A percentile compares a stretch with the other conserved stretches of the same genome.
phyloP scores from a whole-genome alignment of 768 basidiomycete species.

The Myochromella boudieri region DNA sequence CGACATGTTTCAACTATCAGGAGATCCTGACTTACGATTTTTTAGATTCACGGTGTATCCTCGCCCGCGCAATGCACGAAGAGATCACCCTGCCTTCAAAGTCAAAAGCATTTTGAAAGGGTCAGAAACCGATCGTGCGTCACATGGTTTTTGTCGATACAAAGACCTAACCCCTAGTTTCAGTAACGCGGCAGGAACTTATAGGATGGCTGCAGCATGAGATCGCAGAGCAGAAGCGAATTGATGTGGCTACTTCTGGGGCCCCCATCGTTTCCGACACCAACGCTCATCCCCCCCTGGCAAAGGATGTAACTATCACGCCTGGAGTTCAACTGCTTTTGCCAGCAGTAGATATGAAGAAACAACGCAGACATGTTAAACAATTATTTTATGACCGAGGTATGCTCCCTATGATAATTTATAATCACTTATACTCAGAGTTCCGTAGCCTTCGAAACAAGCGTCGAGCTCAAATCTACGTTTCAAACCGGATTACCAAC shows the following conservation, averaged over 20 bases:
- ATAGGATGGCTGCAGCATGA: slow-evolving; percentile 75
- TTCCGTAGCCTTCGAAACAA: slow-evolving; percentile 71
- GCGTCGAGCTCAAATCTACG: slow-evolving; percentile 54
- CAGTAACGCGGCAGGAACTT: slow-evolving; percentile 62
- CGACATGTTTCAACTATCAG: neutral
- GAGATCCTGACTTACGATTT: neutral
- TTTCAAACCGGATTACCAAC: slow-evolving; percentile 62
- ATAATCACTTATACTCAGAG: slow-evolving; percentile 24
- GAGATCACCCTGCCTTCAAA: slow-evolving; percentile 72
- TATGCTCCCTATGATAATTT: slow-evolving; percentile 24
- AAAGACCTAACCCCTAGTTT: slow-evolving; percentile 3
- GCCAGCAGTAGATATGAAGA: slow-evolving; percentile 70
- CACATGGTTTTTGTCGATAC: neutral
- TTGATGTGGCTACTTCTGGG: slow-evolving; percentile 66
- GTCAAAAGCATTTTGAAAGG: slow-evolving; percentile 82
- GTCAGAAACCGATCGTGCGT: slow-evolving; percentile 70
- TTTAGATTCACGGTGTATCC: slow-evolving; percentile 43
- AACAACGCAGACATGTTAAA: slow-evolving; percentile 71
- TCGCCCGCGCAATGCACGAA: slow-evolving; percentile 51
- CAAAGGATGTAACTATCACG: slow-evolving; percentile 35
- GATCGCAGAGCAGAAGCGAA: slow-evolving; percentile 76
- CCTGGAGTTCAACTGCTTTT: slow-evolving; percentile 65
- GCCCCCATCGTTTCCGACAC: slow-evolving; percentile 44
- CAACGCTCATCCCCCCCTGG: slow-evolving; percentile 29
- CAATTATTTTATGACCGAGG: slow-evolving; percentile 70